Evolutionary conservation across 2,329 filamentous ascomycete genomes (phyloP), one percentile per base, ranked within the genome.

Genomic region (Alternaria brassicae): DNA sequence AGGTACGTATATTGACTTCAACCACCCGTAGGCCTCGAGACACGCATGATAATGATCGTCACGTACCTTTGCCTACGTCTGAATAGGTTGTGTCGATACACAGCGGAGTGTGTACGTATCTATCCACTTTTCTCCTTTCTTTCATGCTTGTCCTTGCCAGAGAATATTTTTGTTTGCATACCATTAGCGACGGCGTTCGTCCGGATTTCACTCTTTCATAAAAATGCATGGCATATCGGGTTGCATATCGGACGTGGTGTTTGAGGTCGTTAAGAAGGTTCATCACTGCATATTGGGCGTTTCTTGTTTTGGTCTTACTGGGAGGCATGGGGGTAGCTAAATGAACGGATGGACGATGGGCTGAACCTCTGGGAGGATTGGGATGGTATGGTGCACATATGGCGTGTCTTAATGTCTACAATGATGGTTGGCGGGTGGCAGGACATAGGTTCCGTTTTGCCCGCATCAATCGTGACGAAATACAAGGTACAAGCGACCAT

Each of bases 101-200:
- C n/a, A 53, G 9, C 25, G 19, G 53, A 17, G 51, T 42, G 48
- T 12, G 13, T 44, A 55, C 36, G 37, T 30, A 7, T 28, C 27
- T 32, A 12, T 13, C 3, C 36, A 28, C 27, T 17, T 37, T 41
- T 13, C 23, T 19, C 13, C 30, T 40, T 51, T 21, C 9, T 19
- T 15, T 52, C 28, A 48, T 36, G 28, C 39, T 47, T 53, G 52
- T 56, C 19, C 34, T 40, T 50, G 39, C 6, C 45, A 19, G 12
- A 45, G 39, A 32, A 36, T 48, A 30, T 19, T 37, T 30, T 34
- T 37, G 13, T 19, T 21, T 60, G 58, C 48, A 44, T 44, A 57
- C 39, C 30, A 57, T 60, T 53, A 59, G 56, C 56, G 56, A 51
- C 58, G 58, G 58, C 53, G 53, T 58, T 61, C 51, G 55, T 58